Base-by-base conservation (phyloP, 2,329 filamentous ascomycete species). In the Aspergillus jensenii region DNA sequence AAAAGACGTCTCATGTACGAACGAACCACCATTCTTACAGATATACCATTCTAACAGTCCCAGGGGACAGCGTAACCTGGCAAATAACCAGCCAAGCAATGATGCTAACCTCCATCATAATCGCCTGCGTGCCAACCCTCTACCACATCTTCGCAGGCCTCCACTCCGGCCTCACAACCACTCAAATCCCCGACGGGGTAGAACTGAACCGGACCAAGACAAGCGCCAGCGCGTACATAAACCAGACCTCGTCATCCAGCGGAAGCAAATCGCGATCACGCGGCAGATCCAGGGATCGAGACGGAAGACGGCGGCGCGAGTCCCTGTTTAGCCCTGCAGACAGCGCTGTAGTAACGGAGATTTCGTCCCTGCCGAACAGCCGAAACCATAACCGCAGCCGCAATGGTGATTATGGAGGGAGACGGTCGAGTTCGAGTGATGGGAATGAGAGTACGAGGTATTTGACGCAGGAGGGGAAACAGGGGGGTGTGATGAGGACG, bases 131-230 rank as follows among this genome's bases (percentile, higher is more conserved):
- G 17, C 68, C 68, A 9, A 68, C 66, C 1, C 55, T 68, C 14
- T 67, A 65, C 55, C 66, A 67, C 44, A 65, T 70, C 12, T 66
- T 67, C 37, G 64, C 66, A 14, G 66, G 67, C 17, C 55, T 70
- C 0, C 60, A 66, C 44, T 67, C 66, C 4, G 62, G 63, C 7
- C 52, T 68, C 2, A 61, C 58, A 27, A 63, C 64, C 6, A 66
- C 65, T 2, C 58, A 50, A 12, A 51, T 62, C n/a, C 55, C 62
- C 11, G 59, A 63, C 12, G 58, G 58, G 6, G 40, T 60, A 19
- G 61, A 63, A 41, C 59, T 66, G 35, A 45, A 52, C 6, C 56
- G 53, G 12, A 55, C 58, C 9, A 61, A 60, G 31, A 46, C 41
- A 44, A 14, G 41, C 17, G 25, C 44, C 8, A 58, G 49, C n/a